phyloP scores from a whole-genome alignment of 352 stramenopile species.

The Pythium aquatile region DNA sequence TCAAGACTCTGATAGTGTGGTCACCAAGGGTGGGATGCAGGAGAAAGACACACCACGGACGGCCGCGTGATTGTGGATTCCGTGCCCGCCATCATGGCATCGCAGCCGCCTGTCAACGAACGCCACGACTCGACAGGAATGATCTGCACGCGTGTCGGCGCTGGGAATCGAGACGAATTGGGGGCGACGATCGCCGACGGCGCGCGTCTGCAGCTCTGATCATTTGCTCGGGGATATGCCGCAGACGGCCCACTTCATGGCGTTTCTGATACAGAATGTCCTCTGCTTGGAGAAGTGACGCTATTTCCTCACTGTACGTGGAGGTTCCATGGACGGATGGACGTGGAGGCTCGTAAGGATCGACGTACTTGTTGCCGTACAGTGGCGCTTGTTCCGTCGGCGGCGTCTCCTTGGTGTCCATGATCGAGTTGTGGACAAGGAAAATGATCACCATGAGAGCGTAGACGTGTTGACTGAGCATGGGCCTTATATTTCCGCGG shows the following conservation, averaged over 20 bases:
- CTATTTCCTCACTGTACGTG: background rate
- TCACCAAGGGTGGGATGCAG: background rate
- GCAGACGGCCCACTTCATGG: background rate
- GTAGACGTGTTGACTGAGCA: background rate
- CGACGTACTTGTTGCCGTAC: background rate
- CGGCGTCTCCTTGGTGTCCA: background rate
- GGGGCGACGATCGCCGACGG: background rate
- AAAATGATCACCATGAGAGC: background rate
- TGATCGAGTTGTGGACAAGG: background rate
- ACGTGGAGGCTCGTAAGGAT: background rate
- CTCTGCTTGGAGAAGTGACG: constrained; percentile 1
- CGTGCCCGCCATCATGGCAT: background rate
- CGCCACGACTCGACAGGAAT: background rate
- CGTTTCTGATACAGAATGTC: background rate
- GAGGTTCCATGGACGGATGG: background rate
- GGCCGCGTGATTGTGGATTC: background rate
- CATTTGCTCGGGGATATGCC: background rate
- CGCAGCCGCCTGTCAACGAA: background rate
- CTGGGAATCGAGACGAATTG: background rate
- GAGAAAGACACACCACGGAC: background rate
- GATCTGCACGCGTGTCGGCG: background rate
- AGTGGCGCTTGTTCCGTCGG: background rate
- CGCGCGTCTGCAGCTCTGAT: background rate
- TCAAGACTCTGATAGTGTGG: background rate
- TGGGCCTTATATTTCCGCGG: background rate